A percentile compares a stretch with the other conserved stretches of the same genome.
phyloP scores from a whole-genome alignment of 2,329 filamentous ascomycete genomes.

The Neopestalotiopsis clavispora region DNA sequence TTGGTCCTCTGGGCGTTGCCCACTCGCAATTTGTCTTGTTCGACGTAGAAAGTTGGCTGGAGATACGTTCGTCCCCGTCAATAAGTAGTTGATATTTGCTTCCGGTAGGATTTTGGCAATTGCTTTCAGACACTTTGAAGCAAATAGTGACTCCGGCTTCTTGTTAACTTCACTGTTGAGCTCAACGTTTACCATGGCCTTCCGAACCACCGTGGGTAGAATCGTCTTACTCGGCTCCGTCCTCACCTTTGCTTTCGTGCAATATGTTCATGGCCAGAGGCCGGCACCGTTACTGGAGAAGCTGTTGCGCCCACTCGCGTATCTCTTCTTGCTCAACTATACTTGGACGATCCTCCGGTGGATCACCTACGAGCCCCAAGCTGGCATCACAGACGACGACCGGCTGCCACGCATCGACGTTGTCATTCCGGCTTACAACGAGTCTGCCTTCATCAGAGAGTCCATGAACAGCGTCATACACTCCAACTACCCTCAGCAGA shows the following conservation, averaged over 20 bases:
- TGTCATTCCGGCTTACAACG: conserved; percentile 13
- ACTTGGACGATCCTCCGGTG: conserved; percentile 10
- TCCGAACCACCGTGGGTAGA: not conserved
- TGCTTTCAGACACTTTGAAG: no score
- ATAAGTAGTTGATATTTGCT: no score
- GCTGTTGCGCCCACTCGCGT: not conserved
- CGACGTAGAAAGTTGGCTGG: no score
- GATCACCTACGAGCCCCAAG: conserved; percentile 6
- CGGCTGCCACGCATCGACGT: conserved; percentile 6
- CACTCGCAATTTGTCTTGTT: no score
- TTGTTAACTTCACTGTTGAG: no score
- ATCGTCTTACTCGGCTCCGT: not conserved
- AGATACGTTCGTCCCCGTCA: no score
- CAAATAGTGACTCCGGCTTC: no score
- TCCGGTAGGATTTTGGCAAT: no score
- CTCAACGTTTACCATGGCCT: not conserved
- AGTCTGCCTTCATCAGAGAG: conserved; percentile 9
- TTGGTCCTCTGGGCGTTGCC: no score
- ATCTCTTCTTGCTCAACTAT: conserved; percentile 1
- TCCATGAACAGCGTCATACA: not conserved
- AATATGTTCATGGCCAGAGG: conserved; percentile 1
- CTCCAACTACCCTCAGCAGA: conserved; percentile 12
- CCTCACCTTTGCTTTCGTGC: not conserved
- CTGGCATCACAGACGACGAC: conserved; percentile 3
- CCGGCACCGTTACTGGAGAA: not conserved